Base-by-base conservation (phyloP, 225 moss, liverwort and hornwort genomes). In the Marchantia polymorpha region DNA sequence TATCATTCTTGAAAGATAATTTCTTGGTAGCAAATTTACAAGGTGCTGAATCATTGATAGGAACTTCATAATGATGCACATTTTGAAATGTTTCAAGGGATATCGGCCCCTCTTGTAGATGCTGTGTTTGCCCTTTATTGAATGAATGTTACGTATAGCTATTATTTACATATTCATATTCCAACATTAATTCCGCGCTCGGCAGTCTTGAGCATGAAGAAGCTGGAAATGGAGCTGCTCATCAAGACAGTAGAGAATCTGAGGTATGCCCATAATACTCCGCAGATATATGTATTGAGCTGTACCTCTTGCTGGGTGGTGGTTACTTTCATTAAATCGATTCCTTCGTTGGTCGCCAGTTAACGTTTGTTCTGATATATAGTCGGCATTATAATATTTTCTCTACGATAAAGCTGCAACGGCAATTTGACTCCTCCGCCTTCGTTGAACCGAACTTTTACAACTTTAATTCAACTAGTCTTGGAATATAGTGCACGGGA, bases 151-250 rank as follows among this genome's bases (percentile, higher is more conserved):
- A 53, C 70, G n/a, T 76, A 61, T 76, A 80, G 58, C n/a, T 76
- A n/a, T 56, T 60, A 66, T 55, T 73, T 77, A 63, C 75, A 51
- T 75, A 54, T 79, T 73, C 70, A 75, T 54, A 79, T 78, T 79
- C 81, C 77, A 86, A 87, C 84, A 87, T 87, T 78, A 83, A 82
- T 79, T 84, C 83, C 85, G 90, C 89, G 78, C 85, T 89, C 89
- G 91, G 92, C 95, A 96, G 95, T 90, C 92, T 91, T 88, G 92
- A 90, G 88, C 91, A 88, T 86, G 92, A 91, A 91, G 90, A 88
- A 83, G 93, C 89, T 83, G 83, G 81, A 75, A 88, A 76, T 86
- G 91, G 89, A 76, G 91, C 90, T 80, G 80, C 76, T 86, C 91
- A 84, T 77, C 79, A 81, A 74, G 85, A 75, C 78, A 81, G 25